Evolutionary conservation across 805 yeast genomes (phyloP), one percentile per base, ranked within the genome.

Genomic region (Hanseniaspora lindneri): DNA sequence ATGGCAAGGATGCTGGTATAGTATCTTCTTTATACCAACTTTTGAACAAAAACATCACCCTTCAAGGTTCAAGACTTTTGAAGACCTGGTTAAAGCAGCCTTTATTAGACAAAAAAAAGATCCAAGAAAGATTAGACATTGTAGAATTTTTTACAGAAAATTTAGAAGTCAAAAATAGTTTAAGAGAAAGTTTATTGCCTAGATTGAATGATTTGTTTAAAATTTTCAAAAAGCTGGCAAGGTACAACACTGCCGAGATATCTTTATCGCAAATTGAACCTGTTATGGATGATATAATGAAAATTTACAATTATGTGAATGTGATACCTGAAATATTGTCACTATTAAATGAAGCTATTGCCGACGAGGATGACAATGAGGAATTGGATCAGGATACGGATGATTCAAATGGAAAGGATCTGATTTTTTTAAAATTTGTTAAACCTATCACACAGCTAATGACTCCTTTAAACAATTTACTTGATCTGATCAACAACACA

Each of bases 11-110:
- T 67, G 68, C 56, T 72, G 75, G 52, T 62, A 77, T 0, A 82
- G 94, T 9, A 17, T 35, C 49, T 2, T 44, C 49, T 13, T 65
- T 92, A 36, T 88, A 76, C 60, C 96, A 94, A 23, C 70, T 92
- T 39, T 67, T 92, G 56, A 89, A 92, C 67, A 77, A 80, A 55
- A 89, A 97, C 68, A 86, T 83, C 57, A 81, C 94, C 3, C 72
- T 77, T 2, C 86, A 92, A n/a, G 99, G 99, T 7, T 69, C 89
- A 1, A 73, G 97, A 54, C 65, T 88, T 44, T 71, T 92, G 23
- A 79, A 92, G 14, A 95, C 86, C 59, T 92, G 98, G 98, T 71
- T 92, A 52, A 92, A 89, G 59, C 98, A 92, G 64, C 99, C 99
- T 0, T 70, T 92, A 42, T 79, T 94, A 47, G 77, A 77, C 54